Percentiles rank a stretch among this genome's conserved stretches.
Evolutionary conservation across 2,329 filamentous ascomycete genomes (phyloP).

Genomic region (Penicillium janthinellum): DNA sequence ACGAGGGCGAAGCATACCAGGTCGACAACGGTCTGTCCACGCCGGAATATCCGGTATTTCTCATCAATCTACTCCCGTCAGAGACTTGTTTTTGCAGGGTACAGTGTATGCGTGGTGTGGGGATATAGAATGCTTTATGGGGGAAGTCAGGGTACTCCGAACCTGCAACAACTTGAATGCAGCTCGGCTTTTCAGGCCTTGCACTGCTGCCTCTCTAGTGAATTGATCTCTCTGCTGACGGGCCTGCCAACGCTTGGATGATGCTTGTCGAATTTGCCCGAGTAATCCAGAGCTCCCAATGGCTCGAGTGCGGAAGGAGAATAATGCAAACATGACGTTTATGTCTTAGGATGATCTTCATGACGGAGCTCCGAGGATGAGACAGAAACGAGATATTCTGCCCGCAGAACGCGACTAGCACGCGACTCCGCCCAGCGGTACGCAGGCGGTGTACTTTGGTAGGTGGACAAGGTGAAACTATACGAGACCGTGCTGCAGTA

Average conservation of each 20-base stretch:
- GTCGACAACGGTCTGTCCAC: slow-evolving; percentile 85
- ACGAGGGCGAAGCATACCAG: slow-evolving; percentile 58
- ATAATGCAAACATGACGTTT: slow-evolving; percentile 18
- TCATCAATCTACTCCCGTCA: slow-evolving; percentile 67
- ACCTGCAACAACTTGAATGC: slow-evolving; percentile 93
- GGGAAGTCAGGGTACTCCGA: slow-evolving; percentile 2
- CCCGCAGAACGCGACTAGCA: neutral
- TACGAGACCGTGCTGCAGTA: too few relatives aligned
- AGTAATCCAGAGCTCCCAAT: neutral
- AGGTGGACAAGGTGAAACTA: too few relatives aligned
- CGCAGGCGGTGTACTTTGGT: neutral
- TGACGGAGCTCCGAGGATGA: neutral
- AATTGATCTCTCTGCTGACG: slow-evolving; percentile 75
- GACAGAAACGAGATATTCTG: slow-evolving; percentile 13
- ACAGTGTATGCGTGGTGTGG: neutral
- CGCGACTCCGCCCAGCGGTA: neutral
- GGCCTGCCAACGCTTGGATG: slow-evolving; percentile 78
- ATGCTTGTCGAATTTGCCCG: slow-evolving; percentile 41
- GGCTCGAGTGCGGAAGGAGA: neutral
- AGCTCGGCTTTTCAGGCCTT: slow-evolving; percentile 83
- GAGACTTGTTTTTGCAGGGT: neutral
- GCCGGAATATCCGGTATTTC: slow-evolving; percentile 76
- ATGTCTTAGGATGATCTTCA: neutral
- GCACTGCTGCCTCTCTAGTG: slow-evolving; percentile 72
- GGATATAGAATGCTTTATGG: neutral